Evolutionary conservation across 768 basidiomycete species (phyloP).

Genomic region (Trametopsis cervina): DNA sequence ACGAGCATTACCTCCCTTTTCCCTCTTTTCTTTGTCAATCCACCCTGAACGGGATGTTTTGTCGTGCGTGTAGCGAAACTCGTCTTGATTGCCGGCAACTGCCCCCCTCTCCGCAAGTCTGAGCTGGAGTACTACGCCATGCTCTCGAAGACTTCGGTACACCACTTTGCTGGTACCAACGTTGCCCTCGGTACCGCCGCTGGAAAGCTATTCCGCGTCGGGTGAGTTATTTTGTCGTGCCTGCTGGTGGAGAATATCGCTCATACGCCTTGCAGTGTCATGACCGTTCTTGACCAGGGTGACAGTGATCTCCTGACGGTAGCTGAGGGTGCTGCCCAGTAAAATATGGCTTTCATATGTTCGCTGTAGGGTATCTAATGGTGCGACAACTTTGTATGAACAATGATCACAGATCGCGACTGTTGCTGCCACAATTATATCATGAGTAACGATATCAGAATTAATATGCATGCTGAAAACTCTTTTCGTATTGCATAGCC

Average conservation of each 20-base stretch:
- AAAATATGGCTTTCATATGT: constrained; percentile 22
- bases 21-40: constrained; percentile 20
- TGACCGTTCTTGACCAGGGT: constrained; percentile 94
- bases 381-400: neutral
- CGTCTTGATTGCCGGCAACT: constrained; percentile 97
- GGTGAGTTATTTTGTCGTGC: constrained; percentile 40
- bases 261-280: constrained; percentile 54
- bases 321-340: constrained; percentile 66
- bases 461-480: neutral
- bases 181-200: constrained; percentile 98
- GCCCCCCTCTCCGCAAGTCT: constrained; percentile 97
- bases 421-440: no score
- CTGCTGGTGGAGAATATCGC: no score
- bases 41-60: constrained; percentile 3
- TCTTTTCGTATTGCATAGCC: neutral
- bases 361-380: neutral
- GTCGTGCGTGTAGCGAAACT: constrained; percentile 71
- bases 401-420: neutral
- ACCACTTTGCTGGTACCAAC: constrained; percentile 97
- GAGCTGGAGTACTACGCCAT: constrained; percentile 99
- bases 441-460: no score
- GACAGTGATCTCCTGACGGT: constrained; percentile 93
- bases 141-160: constrained; percentile 98
- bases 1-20: no score
- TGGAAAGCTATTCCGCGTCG: constrained; percentile 98